These are phyloP conservation scores for Candida pseudoglaebosa DNA, from an alignment of 805 yeast genomes.

Conservation along the genomic window DNA sequence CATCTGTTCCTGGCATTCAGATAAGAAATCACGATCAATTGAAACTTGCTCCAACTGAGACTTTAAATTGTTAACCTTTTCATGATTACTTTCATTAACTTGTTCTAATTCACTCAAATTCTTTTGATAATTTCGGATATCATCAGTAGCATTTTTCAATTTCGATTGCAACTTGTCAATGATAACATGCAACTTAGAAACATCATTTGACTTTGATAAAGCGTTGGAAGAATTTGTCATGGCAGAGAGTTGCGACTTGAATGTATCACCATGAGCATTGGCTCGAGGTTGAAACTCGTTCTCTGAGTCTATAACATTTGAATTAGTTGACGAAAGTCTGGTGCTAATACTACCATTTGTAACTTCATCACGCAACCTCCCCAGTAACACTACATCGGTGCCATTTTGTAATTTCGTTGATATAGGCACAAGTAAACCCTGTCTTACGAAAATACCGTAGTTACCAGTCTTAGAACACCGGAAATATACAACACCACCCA, in stretches of 20 bases:
- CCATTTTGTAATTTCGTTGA: too few relatives aligned
- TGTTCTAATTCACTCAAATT: slow-evolving; percentile 14
- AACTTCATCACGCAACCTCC: too few relatives aligned
- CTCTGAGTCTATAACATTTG: too few relatives aligned
- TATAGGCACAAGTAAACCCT: slow-evolving; percentile 8
- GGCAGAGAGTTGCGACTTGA: too few relatives aligned
- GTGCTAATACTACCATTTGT: too few relatives aligned
- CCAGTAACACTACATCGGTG: too few relatives aligned
- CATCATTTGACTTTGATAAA: neutral
- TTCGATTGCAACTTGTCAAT: slow-evolving; percentile 45
- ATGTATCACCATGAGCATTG: too few relatives aligned
- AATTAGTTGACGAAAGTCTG: too few relatives aligned
- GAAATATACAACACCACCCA: slow-evolving; percentile 43
- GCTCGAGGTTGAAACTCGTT: neutral
- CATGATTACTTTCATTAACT: slow-evolving; percentile 8
- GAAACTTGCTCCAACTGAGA: slow-evolving; percentile 22
- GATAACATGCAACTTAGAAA: slow-evolving; percentile 6
- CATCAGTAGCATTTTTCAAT: slow-evolving; percentile 29
- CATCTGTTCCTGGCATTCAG: slow-evolving; percentile 29
- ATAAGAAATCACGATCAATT: slow-evolving; percentile 45
- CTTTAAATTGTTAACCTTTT: slow-evolving; percentile 13
- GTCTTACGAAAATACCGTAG: slow-evolving; percentile 50
- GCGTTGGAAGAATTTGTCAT: neutral
- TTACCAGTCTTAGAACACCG: slow-evolving; percentile 25
- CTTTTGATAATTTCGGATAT: slow-evolving; percentile 17